These are phyloP conservation scores for Wallacemonas sp. DNA, from an alignment of 208 protist genomes.

Conservation along the genomic window DNA sequence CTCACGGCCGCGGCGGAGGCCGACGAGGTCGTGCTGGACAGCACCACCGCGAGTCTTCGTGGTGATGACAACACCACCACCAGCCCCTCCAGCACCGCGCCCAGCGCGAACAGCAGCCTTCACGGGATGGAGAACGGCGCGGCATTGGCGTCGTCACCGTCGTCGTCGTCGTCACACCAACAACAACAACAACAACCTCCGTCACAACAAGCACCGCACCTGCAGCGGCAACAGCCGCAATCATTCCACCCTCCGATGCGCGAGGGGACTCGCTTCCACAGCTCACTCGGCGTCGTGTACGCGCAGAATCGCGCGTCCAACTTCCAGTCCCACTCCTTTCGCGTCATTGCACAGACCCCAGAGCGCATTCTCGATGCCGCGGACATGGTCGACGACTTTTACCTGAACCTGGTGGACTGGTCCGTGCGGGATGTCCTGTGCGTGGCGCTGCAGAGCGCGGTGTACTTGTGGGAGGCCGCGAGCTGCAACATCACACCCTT, in stretches of 20 bases:
- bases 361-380: conserved; percentile 98
- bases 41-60: too few species aligned
- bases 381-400: conserved; percentile 99
- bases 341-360: conserved; percentile 91
- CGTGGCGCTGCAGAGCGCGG: conserved; percentile 94
- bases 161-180: background rate
- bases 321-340: conserved; percentile 78
- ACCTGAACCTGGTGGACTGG: conserved; percentile 99
- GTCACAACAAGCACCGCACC: background rate
- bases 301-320: conserved; percentile 80
- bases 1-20: background rate
- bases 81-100: background rate
- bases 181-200: conserved; percentile 6
- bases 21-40: too few species aligned
- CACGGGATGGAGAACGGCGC: too few species aligned
- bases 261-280: conserved; percentile 60
- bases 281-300: conserved; percentile 81
- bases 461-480: conserved; percentile 99
- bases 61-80: too few species aligned
- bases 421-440: conserved; percentile 82
- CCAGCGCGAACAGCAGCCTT: background rate
- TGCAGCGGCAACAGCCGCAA: background rate
- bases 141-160: background rate
- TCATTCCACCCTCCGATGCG: background rate
- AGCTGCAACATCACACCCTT: conserved; percentile 93